phyloP scores from a whole-genome alignment of 768 basidiomycete genomes.

The Tulasnella sp. region DNA sequence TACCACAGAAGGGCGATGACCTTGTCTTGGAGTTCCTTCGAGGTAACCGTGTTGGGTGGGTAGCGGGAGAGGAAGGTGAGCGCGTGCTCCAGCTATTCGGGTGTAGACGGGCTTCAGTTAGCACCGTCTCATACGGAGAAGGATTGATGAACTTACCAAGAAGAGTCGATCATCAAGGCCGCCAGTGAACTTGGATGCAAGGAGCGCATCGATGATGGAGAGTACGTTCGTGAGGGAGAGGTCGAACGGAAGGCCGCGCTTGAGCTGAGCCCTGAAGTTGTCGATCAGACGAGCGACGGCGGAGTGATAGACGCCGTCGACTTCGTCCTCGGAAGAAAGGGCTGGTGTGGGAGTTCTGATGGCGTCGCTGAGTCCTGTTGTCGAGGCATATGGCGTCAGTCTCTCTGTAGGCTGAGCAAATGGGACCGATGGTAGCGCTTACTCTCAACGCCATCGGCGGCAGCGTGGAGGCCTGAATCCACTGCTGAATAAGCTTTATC shows the following conservation, averaged over 20 bases:
- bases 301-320: constrained; percentile 12
- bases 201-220: constrained; percentile 13
- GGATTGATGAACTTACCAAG: constrained; percentile 46
- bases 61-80: constrained; percentile 60
- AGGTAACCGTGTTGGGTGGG: constrained; percentile 44
- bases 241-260: constrained; percentile 11
- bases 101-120: not conserved
- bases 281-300: constrained; percentile 1
- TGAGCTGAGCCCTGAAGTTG: not conserved
- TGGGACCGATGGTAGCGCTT: not conserved
- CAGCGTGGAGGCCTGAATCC: not conserved
- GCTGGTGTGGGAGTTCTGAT: not conserved
- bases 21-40: constrained; percentile 42
- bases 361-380: not conserved
- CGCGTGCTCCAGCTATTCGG: constrained; percentile 54
- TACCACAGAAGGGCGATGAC: constrained; percentile 52
- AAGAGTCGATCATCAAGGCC: constrained; percentile 73
- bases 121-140: not conserved
- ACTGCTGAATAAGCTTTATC: not conserved
- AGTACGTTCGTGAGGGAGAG: constrained; percentile 1
- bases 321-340: not conserved
- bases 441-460: constrained; percentile 7
- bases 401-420: not conserved
- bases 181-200: not conserved
- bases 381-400: not conserved